These are phyloP conservation scores for Rosa persica DNA, from an alignment of 306 rosid genomes.

Conservation along the genomic window DNA sequence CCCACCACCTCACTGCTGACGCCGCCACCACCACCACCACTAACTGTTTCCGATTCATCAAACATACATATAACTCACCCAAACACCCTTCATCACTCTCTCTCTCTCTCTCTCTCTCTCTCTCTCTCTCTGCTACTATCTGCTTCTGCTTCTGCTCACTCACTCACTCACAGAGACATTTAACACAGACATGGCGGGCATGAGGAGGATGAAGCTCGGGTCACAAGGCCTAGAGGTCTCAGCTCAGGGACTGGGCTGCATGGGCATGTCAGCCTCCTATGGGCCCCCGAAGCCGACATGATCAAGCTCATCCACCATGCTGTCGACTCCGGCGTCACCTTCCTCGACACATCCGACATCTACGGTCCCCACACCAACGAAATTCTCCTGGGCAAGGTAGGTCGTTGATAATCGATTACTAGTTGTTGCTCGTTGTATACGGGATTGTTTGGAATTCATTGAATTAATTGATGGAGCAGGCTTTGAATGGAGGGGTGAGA, in stretches of 20 bases:
- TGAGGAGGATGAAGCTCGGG: constrained; percentile 8
- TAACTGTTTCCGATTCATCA: too few species aligned
- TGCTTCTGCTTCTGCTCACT: too few species aligned
- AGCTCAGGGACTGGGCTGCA: constrained; percentile 65
- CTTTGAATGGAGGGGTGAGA: constrained; percentile 41
- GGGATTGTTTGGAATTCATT: background rate
- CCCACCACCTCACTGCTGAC: too few species aligned
- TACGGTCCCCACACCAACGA: constrained; percentile 68
- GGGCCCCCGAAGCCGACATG: constrained; percentile 63
- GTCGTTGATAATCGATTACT: background rate
- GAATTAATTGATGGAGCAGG: constrained; percentile 19
- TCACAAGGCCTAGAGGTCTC: constrained; percentile 20
- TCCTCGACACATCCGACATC: constrained; percentile 62
- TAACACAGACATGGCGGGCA: too few species aligned
- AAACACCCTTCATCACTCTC: too few species aligned
- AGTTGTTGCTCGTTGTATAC: too few species aligned
- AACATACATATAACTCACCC: too few species aligned
- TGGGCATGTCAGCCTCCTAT: constrained; percentile 67
- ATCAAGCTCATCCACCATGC: constrained; percentile 64
- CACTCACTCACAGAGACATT: too few species aligned
- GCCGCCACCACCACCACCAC: too few species aligned
- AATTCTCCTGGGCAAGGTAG: constrained; percentile 53
- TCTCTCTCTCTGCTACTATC: too few species aligned
- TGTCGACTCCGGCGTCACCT: constrained; percentile 51
- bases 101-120: too few species aligned